These are phyloP conservation scores for Lipomyces yamadae DNA, from an alignment of 805 yeast genomes.

Conservation along the genomic window DNA sequence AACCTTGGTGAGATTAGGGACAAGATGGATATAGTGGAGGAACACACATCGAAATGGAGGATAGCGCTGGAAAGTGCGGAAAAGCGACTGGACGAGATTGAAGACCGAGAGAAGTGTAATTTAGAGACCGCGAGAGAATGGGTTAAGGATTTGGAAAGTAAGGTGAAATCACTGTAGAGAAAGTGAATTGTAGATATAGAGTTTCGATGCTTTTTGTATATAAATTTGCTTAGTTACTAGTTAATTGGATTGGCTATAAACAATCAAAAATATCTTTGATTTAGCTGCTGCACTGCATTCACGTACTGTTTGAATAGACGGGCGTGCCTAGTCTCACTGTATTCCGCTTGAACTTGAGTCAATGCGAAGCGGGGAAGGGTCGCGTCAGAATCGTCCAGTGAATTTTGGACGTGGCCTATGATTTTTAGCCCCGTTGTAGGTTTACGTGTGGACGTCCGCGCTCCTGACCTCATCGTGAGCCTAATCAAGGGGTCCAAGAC, in stretches of 20 bases:
- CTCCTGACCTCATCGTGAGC: neutral
- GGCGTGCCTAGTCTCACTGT: too few relatives aligned
- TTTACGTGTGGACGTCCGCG: neutral
- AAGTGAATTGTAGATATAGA: neutral
- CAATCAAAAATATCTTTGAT: too few relatives aligned
- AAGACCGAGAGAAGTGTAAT: constrained; percentile 27
- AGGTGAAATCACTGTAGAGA: neutral
- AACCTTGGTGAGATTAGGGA: constrained; percentile 16
- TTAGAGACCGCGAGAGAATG: constrained; percentile 20
- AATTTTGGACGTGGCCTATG: neutral
- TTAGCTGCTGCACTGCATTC: too few relatives aligned
- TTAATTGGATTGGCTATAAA: too few relatives aligned
- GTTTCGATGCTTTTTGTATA: too few relatives aligned
- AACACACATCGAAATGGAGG: constrained; percentile 20
- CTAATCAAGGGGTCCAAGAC: neutral
- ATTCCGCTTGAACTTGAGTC: too few relatives aligned
- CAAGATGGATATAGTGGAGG: constrained; percentile 8
- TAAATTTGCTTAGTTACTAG: too few relatives aligned
- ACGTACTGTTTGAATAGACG: too few relatives aligned
- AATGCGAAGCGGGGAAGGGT: too few relatives aligned
- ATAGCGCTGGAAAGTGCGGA: constrained; percentile 24
- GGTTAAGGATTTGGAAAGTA: constrained; percentile 26
- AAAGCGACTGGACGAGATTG: constrained; percentile 21
- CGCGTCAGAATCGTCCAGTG: neutral
- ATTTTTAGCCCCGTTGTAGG: neutral